phyloP scores from a whole-genome alignment of 140 eudicot genomes.

The Anethum foeniculum region DNA sequence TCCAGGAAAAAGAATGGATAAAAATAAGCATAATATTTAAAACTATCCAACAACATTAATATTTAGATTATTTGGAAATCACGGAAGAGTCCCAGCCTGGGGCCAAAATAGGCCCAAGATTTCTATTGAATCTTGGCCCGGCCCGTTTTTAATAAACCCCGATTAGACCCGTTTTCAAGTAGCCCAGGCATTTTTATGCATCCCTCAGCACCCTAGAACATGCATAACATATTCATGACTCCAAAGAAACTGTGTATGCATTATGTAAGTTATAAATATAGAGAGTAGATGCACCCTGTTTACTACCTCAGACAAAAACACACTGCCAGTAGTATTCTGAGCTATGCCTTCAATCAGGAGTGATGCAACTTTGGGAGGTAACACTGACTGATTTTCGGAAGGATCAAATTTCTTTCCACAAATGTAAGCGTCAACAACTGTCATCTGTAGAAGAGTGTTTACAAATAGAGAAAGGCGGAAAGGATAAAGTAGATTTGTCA shows the following conservation, averaged over 20 bases:
- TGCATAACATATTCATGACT: not conserved
- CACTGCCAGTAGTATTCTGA: constrained; percentile 54
- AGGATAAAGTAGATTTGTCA: not conserved
- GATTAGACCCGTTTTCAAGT: not conserved
- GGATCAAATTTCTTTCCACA: constrained; percentile 39
- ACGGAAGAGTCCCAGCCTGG: not conserved
- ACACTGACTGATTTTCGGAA: constrained; percentile 25
- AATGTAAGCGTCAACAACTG: constrained; percentile 47
- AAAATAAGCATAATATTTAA: not conserved
- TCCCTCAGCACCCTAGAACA: not conserved
- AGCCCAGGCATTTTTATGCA: not conserved
- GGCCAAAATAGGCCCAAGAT: not conserved
- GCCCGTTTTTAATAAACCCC: not conserved
- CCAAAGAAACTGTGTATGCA: not conserved
- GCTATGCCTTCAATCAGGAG: constrained; percentile 49
- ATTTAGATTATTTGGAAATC: not conserved
- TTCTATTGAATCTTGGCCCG: not conserved
- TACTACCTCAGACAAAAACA: constrained; percentile 44
- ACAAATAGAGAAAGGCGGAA: not conserved
- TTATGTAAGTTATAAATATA: not conserved
- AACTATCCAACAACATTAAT: not conserved
- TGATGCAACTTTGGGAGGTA: constrained; percentile 28
- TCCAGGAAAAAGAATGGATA: not conserved
- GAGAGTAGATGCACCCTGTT: not conserved
- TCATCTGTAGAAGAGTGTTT: constrained; percentile 35